Percentiles rank a stretch among this genome's conserved stretches.
Evolutionary conservation across 78 protist genomes (phyloP).

Genomic region (Planoprotostelium fungivorum): DNA sequence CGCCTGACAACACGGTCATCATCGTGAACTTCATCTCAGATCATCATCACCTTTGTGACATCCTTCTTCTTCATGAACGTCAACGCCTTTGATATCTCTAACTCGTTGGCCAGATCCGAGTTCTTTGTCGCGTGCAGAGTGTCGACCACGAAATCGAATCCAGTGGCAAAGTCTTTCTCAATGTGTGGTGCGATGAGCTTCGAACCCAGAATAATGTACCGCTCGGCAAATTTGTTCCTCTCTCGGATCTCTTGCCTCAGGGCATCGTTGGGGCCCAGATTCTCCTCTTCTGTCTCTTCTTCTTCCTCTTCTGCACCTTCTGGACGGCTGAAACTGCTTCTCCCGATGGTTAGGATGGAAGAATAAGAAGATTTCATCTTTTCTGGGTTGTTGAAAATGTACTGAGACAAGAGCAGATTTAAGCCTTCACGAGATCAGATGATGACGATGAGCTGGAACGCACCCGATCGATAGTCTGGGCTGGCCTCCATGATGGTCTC

Average conservation of each 20-base stretch:
- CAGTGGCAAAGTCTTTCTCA: slow-evolving; percentile 17
- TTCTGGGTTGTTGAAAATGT: slow-evolving; percentile 52
- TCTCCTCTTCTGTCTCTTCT: background rate
- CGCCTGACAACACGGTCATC: slow-evolving; percentile 57
- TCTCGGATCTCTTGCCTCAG: slow-evolving; percentile 10
- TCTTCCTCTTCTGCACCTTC: slow-evolving; percentile 17
- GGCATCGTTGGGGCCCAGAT: slow-evolving; percentile 11
- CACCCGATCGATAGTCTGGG: slow-evolving; percentile 36
- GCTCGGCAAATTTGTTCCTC: background rate
- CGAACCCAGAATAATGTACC: slow-evolving; percentile 9
- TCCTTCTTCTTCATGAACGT: slow-evolving; percentile 23
- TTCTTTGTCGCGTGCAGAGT: background rate
- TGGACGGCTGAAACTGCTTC: background rate
- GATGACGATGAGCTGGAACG: background rate
- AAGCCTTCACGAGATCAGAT: slow-evolving; percentile 13
- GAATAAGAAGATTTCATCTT: slow-evolving; percentile 14
- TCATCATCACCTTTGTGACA: background rate
- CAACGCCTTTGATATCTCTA: slow-evolving; percentile 59
- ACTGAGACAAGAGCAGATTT: slow-evolving; percentile 75
- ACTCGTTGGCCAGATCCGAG: slow-evolving; percentile 15
- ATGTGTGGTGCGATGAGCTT: slow-evolving; percentile 70
- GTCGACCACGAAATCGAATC: slow-evolving; percentile 39
- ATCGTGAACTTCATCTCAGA: background rate
- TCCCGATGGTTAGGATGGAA: slow-evolving; percentile 1
- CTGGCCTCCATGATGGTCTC: slow-evolving; percentile 51